Base-by-base conservation (phyloP, 148 eudicot genomes). In the Polygonum aviculare region DNA sequence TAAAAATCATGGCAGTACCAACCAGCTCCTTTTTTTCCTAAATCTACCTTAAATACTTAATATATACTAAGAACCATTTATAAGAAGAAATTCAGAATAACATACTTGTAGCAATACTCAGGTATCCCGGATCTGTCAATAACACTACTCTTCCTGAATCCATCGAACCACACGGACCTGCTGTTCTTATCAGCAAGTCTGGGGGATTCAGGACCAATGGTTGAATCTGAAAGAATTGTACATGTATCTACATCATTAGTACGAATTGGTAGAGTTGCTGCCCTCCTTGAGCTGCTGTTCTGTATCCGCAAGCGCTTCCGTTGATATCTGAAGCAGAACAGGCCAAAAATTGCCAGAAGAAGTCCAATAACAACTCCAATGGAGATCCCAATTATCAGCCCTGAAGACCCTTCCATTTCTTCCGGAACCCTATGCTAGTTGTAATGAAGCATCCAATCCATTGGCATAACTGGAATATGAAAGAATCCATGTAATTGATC, bases 351-450 rank as follows among this genome's bases (percentile, higher is more conserved):
- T 12, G 98, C 98, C 82, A 87, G 83, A 77, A 84, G 76, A 45
- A 90, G 81, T 74, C 98, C 98, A 45, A 94, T 87, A 22, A 94
- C 98, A n/a, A 94, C 90, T 36, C 98, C 98, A 39, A 92, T 92
- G 8, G 98, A 91, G 76, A 91, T 80, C 49, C 98, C 98, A 62
- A 90, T 80, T 44, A 91, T 86, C 84, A 94, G 83, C 9, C 90
- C 93, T 31, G 87, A 80, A 79, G 93, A 80, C 76, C 18, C 89
- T 79, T 83, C 81, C 98, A 91, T 93, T 81, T 84, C 84, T 78
- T 79, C 75, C 72, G n/a, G 51, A 54, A 26, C 76, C 55, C 72
- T 76, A 74, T 5, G 63, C 65, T 77, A 48, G 77, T 33, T 75
- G 57, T 72, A 69, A 35, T 74, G 74, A 79, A 75, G 74, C 76